A percentile compares a stretch with the other conserved stretches of the same genome.
These are phyloP conservation scores for Chlorella sp. DNA, from an alignment of 139 green algal genomes.

Conservation along the genomic window DNA sequence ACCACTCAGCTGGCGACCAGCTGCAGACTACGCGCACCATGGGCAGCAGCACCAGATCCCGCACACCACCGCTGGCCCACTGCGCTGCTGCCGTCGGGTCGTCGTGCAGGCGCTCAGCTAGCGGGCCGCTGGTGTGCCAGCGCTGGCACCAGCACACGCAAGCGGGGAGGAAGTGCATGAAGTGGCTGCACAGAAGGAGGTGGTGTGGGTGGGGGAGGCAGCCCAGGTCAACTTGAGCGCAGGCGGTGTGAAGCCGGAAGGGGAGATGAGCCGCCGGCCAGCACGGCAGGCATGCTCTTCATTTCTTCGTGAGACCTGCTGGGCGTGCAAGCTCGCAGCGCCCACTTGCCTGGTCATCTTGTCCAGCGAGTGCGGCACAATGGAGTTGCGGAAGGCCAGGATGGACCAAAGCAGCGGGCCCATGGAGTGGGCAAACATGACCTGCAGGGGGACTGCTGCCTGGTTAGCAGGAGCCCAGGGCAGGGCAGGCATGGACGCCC, in stretches of 20 bases:
- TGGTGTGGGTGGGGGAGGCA: neutral
- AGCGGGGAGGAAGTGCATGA: slow-evolving; percentile 73
- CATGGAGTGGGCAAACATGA: slow-evolving; percentile 76
- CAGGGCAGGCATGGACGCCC: too few species aligned
- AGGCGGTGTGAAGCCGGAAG: neutral
- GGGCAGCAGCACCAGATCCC: slow-evolving; percentile 66
- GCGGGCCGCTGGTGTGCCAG: slow-evolving; percentile 60
- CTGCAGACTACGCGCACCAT: too few species aligned
- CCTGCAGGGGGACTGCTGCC: slow-evolving; percentile 53
- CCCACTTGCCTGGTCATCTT: slow-evolving; percentile 52
- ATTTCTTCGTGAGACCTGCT: too few species aligned
- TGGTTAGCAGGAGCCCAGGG: too few species aligned
- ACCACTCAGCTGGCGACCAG: too few species aligned
- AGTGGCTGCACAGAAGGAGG: neutral
- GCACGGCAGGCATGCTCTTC: neutral
- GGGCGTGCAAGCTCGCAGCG: too few species aligned
- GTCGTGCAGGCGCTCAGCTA: slow-evolving; percentile 1
- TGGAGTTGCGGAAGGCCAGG: slow-evolving; percentile 84
- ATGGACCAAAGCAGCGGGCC: slow-evolving; percentile 82
- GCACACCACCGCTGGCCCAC: slow-evolving; percentile 45
- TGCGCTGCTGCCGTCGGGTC: neutral
- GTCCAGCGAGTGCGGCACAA: slow-evolving; percentile 85
- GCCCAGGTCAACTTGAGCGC: neutral
- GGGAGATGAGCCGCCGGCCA: neutral
- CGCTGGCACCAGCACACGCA: slow-evolving; percentile 72